These are phyloP conservation scores for Curvularia spicifera DNA, from an alignment of 2,329 filamentous ascomycete genomes.

Conservation along the genomic window DNA sequence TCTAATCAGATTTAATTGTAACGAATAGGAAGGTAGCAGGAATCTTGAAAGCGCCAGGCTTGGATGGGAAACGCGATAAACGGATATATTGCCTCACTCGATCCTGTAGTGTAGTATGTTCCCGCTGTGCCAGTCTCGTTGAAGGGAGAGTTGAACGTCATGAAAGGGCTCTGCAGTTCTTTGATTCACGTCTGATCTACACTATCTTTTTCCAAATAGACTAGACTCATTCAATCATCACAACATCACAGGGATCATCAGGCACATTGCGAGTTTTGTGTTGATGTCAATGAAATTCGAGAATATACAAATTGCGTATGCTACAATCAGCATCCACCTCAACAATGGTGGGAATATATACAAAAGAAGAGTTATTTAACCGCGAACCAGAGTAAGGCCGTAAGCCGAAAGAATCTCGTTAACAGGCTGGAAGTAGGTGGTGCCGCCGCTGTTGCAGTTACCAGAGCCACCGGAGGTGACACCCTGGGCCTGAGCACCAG, in stretches of 20 bases:
- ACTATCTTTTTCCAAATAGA: not conserved
- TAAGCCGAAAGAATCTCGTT: constrained; percentile 53
- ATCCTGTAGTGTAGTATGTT: too few species aligned
- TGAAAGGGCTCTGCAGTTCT: not conserved
- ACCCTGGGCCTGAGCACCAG: constrained; percentile 53
- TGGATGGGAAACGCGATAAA: too few species aligned
- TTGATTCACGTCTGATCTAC: not conserved
- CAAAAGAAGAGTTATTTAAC: constrained; percentile 20
- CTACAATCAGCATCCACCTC: not conserved
- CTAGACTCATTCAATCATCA: not conserved
- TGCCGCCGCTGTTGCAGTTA: constrained; percentile 48
- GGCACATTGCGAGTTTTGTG: not conserved
- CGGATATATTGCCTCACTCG: too few species aligned
- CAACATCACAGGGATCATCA: not conserved
- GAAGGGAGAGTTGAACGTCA: not conserved
- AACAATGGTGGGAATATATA: constrained; percentile 6
- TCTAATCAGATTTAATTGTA: too few species aligned
- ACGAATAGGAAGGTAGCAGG: too few species aligned
- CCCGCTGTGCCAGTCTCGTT: too few species aligned
- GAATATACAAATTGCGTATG: constrained; percentile 14
- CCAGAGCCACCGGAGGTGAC: constrained; percentile 53
- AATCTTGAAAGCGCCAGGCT: too few species aligned
- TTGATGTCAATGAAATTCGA: not conserved
- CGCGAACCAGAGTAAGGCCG: constrained; percentile 35
- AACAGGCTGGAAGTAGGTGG: constrained; percentile 54